phyloP scores from a whole-genome alignment of 768 basidiomycete genomes.

The Strobilomyces dryophilus region DNA sequence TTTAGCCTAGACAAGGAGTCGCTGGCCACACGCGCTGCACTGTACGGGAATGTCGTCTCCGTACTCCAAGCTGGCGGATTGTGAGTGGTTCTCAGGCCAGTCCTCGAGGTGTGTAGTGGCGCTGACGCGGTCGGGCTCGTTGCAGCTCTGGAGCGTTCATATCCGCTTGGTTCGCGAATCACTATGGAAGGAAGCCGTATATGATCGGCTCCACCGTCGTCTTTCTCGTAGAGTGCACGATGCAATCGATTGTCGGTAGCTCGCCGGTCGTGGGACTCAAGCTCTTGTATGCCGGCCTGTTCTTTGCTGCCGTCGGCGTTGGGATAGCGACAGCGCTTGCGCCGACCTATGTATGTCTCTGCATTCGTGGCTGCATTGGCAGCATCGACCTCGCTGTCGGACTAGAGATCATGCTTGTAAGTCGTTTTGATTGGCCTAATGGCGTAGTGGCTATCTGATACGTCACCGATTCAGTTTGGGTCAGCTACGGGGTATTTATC shows the following conservation, averaged over 20 bases:
- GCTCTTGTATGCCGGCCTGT: constrained; percentile 35
- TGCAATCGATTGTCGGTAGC: constrained; percentile 33
- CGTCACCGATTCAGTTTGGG: constrained; percentile 27
- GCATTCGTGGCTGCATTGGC: constrained; percentile 38
- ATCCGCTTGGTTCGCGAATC: too few relatives aligned
- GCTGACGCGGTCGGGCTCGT: too few relatives aligned
- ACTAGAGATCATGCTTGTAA: constrained; percentile 35
- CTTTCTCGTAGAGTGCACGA: constrained; percentile 32
- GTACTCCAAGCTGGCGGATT: constrained; percentile 35
- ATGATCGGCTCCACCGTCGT: constrained; percentile 30
- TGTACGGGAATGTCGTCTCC: constrained; percentile 37
- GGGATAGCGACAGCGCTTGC: constrained; percentile 35
- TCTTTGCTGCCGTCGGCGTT: constrained; percentile 47
- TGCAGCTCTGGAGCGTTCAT: too few relatives aligned
- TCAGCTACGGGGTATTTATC: constrained; percentile 31
- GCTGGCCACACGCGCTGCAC: constrained; percentile 18
- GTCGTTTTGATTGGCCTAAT: constrained; percentile 6
- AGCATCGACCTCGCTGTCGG: constrained; percentile 31
- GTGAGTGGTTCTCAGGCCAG: constrained; percentile 7
- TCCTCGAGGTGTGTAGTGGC: too few relatives aligned
- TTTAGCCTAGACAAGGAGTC: constrained; percentile 30
- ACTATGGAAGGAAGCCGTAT: constrained; percentile 28
- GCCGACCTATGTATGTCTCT: constrained; percentile 35
- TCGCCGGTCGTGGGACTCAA: constrained; percentile 23
- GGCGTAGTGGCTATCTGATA: not conserved